Conservation (phyloP, 2,329 filamentous ascomycete species). For the Penicillium corylophilum region DNA sequence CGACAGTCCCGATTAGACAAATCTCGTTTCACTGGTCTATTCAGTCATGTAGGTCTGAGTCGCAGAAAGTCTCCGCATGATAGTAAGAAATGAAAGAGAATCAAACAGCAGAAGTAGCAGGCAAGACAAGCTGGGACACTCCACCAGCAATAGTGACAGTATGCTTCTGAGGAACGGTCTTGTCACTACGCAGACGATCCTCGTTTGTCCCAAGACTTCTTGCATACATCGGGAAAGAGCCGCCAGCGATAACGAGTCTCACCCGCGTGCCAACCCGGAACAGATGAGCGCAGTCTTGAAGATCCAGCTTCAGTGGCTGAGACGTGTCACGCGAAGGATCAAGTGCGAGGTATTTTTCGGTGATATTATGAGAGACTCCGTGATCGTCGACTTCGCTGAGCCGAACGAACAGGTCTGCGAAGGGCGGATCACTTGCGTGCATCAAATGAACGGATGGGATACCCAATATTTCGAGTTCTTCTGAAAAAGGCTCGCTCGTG, state of each 20-base stretch:
- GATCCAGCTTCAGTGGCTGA: conserved; percentile 5
- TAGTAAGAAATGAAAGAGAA: too few species aligned
- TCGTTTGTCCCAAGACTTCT: conserved; percentile 15
- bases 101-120: conserved; percentile 2
- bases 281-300: conserved; percentile 15
- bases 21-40: too few species aligned
- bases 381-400: conserved; percentile 13
- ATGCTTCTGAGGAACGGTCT: conserved; percentile 10
- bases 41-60: too few species aligned
- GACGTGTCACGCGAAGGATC: conserved; percentile 12
- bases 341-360: conserved; percentile 12
- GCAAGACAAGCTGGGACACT: conserved; percentile 12
- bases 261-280: conserved; percentile 10
- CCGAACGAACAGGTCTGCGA: conserved; percentile 15
- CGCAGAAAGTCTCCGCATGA: too few species aligned
- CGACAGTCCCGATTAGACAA: too few species aligned
- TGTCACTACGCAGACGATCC: conserved; percentile 10
- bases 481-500: conserved; percentile 12
- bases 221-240: conserved; percentile 19
- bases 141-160: conserved; percentile 11
- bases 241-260: conserved; percentile 15
- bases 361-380: conserved; percentile 15
- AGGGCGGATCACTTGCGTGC: conserved; percentile 14
- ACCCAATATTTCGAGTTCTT: conserved; percentile 11
- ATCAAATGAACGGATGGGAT: conserved; percentile 10